Evolutionary conservation across 306 rosid species (phyloP).

Genomic region (Quercus alba): DNA sequence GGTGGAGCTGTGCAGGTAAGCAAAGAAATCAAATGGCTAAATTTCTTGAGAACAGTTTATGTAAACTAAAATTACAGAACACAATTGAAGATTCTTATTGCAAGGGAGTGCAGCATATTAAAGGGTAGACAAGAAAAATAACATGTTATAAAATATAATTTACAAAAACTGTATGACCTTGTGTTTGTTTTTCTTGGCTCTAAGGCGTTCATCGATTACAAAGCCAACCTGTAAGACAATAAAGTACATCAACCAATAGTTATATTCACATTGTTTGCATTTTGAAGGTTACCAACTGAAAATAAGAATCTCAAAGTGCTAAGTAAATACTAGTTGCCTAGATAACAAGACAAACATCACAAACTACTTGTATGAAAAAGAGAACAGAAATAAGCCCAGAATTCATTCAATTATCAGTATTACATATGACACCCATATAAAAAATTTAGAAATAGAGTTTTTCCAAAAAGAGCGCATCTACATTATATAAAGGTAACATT

Average conservation of each 20-base stretch:
- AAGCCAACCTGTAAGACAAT: conserved; percentile 64
- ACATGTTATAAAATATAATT: not conserved
- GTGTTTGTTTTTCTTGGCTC: conserved; percentile 66
- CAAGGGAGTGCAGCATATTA: not conserved
- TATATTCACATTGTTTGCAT: conserved; percentile 2
- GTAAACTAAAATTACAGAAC: not conserved
- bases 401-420: not conserved
- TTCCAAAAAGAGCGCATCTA: not conserved
- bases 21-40: not conserved
- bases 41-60: not conserved
- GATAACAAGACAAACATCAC: not conserved
- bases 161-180: conserved; percentile 47
- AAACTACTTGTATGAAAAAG: not conserved
- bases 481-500: not conserved
- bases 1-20: not conserved
- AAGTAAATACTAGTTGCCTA: not conserved
- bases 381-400: not conserved
- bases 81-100: not conserved
- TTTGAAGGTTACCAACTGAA: not conserved
- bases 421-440: not conserved
- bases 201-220: conserved; percentile 88
- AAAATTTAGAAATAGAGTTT: not conserved
- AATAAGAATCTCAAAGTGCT: not conserved
- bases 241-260: conserved; percentile 7
- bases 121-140: not conserved